A percentile compares a stretch with the other conserved stretches of the same genome.
phyloP scores from a whole-genome alignment of 73 alveolate species.

The Paramecium bursaria region DNA sequence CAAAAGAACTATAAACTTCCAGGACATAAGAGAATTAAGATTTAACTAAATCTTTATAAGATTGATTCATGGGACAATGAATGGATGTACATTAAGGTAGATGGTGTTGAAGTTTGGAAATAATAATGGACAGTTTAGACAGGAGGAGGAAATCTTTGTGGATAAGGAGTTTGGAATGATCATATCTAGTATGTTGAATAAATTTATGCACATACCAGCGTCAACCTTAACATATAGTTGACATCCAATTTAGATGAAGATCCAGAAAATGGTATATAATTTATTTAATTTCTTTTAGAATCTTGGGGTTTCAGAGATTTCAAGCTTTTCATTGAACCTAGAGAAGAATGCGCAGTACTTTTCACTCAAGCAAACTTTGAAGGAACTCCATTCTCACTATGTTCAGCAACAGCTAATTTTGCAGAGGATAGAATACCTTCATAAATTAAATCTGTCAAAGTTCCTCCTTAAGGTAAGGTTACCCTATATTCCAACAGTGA shows the following conservation, averaged over 20 bases:
- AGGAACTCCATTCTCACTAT: neutral
- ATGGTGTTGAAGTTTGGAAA: neutral
- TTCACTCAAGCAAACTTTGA: too few species aligned
- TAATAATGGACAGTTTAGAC: slow-evolving; percentile 2
- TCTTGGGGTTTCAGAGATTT: slow-evolving; percentile 64
- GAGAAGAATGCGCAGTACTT: slow-evolving; percentile 27
- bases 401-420: slow-evolving; percentile 20
- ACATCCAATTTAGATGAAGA: slow-evolving; percentile 46
- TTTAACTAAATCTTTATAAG: neutral
- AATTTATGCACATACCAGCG: neutral
- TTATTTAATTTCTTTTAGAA: neutral
- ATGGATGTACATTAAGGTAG: neutral
- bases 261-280: slow-evolving; percentile 21
- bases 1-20: neutral
- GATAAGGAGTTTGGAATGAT: slow-evolving; percentile 32
- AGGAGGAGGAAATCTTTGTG: slow-evolving; percentile 49
- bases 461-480: slow-evolving; percentile 50
- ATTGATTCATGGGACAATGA: slow-evolving; percentile 37
- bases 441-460: slow-evolving; percentile 36
- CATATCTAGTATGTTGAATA: neutral
- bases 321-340: slow-evolving; percentile 32
- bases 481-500: slow-evolving; percentile 33
- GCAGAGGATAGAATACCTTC: slow-evolving; percentile 12
- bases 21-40: neutral
- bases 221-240: neutral